These are phyloP conservation scores for Trypanosoma grayi DNA, from an alignment of 208 protist genomes.

Conservation along the genomic window DNA sequence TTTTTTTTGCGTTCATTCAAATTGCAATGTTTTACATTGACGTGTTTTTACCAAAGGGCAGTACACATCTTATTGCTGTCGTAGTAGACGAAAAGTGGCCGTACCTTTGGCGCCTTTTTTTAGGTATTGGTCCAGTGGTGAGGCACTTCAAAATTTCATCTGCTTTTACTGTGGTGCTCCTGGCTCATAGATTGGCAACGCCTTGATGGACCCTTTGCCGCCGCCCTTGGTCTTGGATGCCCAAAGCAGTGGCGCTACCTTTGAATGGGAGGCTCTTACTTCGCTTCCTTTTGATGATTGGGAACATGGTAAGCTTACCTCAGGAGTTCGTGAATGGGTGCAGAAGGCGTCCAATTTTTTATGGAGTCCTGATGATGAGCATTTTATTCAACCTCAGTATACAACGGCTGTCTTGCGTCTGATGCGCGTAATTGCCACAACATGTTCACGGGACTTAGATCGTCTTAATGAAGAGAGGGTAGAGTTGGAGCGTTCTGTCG, in stretches of 20 bases:
- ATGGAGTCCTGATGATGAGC: slow-evolving; percentile 51
- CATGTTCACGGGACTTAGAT: slow-evolving; percentile 37
- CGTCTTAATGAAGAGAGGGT: slow-evolving; percentile 33
- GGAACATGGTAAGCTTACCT: slow-evolving; percentile 43
- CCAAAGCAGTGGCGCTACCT: not conserved
- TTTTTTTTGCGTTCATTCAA: slow-evolving; percentile 7
- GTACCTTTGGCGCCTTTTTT: no score
- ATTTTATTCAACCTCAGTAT: slow-evolving; percentile 58
- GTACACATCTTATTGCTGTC: no score
- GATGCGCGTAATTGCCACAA: slow-evolving; percentile 51
- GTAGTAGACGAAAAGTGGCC: no score
- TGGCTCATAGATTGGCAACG: not conserved
- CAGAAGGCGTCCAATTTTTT: slow-evolving; percentile 43
- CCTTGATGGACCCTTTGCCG: not conserved
- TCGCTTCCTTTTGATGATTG: slow-evolving; percentile 68
- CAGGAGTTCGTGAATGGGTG: slow-evolving; percentile 65
- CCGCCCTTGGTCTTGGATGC: not conserved
- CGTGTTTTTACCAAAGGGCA: no score
- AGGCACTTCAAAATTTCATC: not conserved
- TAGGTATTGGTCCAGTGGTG: no score
- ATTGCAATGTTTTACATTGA: no score
- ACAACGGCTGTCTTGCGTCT: slow-evolving; percentile 53
- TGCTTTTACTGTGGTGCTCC: slow-evolving; percentile 17
- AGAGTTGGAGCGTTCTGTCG: slow-evolving; percentile 30
- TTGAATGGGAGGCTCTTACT: slow-evolving; percentile 23